Base-by-base conservation (phyloP, 73 alveolate genomes). In the Paraurostyla sp. region DNA sequence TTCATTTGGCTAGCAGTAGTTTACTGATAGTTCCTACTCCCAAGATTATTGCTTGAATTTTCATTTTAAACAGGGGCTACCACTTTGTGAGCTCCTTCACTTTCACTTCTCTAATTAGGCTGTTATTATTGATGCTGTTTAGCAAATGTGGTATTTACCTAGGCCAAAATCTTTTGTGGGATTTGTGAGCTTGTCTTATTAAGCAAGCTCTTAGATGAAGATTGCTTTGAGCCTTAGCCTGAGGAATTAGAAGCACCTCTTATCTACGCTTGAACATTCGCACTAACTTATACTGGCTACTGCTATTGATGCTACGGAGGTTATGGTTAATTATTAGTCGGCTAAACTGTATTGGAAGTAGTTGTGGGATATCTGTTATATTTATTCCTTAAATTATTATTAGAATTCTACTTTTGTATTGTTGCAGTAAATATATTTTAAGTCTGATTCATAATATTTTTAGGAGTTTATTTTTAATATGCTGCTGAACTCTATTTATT, bases 321-420 rank as follows among this genome's bases (percentile, higher is more conserved):
- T n/a, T n/a, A n/a, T n/a, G n/a, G n/a, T n/a, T n/a, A n/a, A n/a
- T n/a, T n/a, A n/a, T n/a, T n/a, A n/a, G n/a, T n/a, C n/a, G n/a
- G n/a, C n/a, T n/a, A n/a, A n/a, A n/a, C n/a, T n/a, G n/a, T n/a
- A n/a, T n/a, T n/a, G n/a, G 57, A 15, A 6, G 30, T 49, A 25
- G 22, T 75, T 22, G 56, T 33, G 7, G 69, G 73, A 22, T 43
- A 32, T 4, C 87, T 11, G 27, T 75, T 75, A 33, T 75, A 75
- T 75, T 75, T 75, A 29, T 49, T 75, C 30, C 73, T 43, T 25
- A 75, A 33, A 35, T 75, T 75, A 75, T 75, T 75, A 29, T 49
- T 75, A 20, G 87, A 75, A 29, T 22, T 32, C 30, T 75, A 33
- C 52, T 75, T 75, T 3, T 75, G 48, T 25, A 75, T 46, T 25